Base-by-base conservation (phyloP, 257 asterid genomes). In the Nicotiana sylvestris region DNA sequence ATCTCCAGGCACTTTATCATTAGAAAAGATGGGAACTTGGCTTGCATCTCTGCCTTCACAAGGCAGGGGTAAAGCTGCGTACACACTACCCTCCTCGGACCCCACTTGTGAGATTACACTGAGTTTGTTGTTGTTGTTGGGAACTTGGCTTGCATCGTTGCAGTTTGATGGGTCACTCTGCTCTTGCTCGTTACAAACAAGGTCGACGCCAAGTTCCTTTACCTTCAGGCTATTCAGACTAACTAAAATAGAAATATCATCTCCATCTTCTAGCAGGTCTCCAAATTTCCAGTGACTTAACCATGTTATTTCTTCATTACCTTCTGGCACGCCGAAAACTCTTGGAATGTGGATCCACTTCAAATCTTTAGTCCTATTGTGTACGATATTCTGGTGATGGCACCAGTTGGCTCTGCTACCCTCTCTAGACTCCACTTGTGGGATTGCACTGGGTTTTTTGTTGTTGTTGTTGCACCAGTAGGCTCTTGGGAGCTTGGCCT, bases 201-300 rank as follows among this genome's bases (percentile, higher is more conserved):
- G 33, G 53, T 39, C 18, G 51, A 76, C 1, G n/a, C 85, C 81
- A 21, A 72, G 39, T 55, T 82, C 85, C 66, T 72, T 76, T 5
- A 82, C 70, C n/a, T 30, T 57, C 12, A 70, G 32, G 0, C 21
- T 32, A 37, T 39, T 70, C 64, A 82, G 21, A 60, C 15, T 2
- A 11, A 61, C 81, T 27, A 15, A 17, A 69, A 82, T 37, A n/a
- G 29, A 72, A 1, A 82, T 66, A 5, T 74, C 56, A 6, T 82
- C 85, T 3, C 85, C 56, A 76, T 7, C 81, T 25, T 82, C 66
- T 12, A 56, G 43, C 46, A 32, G 5, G 43, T 66, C 29, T 64
- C 77, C 77, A 46, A 80, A 80, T 21, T 58, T 70, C 84, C 84
- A 82, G 67, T 15, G 81, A 32, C 84, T 82, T 82, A 82, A 60